Percentiles rank a stretch among this genome's conserved stretches.
Evolutionary conservation across 495 filamentous ascomycete species (phyloP).

Genomic region (Mytilinidion resinicola): DNA sequence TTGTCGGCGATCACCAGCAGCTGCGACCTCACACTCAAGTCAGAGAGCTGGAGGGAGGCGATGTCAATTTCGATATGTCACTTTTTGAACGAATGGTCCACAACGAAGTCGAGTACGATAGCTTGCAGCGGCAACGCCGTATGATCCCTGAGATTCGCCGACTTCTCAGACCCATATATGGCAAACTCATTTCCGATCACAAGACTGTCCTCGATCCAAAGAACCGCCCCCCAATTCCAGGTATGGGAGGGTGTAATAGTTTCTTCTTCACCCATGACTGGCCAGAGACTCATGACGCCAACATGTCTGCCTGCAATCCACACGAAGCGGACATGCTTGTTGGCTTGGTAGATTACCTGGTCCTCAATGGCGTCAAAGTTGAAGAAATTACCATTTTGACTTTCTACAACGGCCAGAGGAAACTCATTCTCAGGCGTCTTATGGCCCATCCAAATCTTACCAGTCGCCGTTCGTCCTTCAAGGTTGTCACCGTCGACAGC

Average conservation of each 20-base stretch:
- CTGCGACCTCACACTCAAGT: conserved; percentile 58
- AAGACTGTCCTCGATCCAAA: conserved; percentile 46
- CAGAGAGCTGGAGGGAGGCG: conserved; percentile 46
- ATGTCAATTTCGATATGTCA: conserved; percentile 60
- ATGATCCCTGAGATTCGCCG: conserved; percentile 69
- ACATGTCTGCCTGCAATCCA: conserved; percentile 65
- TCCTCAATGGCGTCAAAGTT: conserved; percentile 54
- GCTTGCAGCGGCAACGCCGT: conserved; percentile 56
- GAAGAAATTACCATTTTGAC: conserved; percentile 76
- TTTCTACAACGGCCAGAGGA: conserved; percentile 81
- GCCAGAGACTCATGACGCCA: conserved; percentile 57
- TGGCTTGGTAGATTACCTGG: conserved; percentile 64
- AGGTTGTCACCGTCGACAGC: conserved; percentile 80
- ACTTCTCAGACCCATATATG: conserved; percentile 62
- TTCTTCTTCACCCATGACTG: conserved; percentile 70
- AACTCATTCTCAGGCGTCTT: conserved; percentile 51
- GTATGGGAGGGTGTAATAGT: conserved; percentile 66
- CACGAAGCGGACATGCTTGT: conserved; percentile 74
- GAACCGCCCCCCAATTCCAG: conserved; percentile 57
- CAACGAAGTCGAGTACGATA: conserved; percentile 58
- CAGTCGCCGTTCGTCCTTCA: conserved; percentile 43
- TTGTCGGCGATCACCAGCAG: conserved; percentile 74
- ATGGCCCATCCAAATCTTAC: conserved; percentile 46
- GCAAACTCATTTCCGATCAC: conserved; percentile 61
- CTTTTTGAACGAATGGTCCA: conserved; percentile 72